Base-by-base conservation (phyloP, 192 early-diverging fungal genomes). In the Rhizophagus clarus region DNA sequence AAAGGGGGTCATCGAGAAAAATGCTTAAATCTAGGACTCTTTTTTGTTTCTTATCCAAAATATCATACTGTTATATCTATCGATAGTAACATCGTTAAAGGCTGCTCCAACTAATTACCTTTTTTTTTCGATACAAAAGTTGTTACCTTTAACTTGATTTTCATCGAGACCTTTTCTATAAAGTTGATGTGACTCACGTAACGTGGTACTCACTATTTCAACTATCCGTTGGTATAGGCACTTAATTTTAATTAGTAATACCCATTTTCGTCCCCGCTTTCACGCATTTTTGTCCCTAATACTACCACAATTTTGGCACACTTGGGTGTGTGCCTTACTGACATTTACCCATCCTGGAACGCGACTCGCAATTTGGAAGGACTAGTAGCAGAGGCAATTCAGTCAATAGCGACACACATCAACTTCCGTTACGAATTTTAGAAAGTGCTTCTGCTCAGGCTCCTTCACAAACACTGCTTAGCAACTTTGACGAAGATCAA, bases 261-360 rank as follows among this genome's bases (percentile, higher is more conserved):
- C 51, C 6, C 51, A 22, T 56, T 56, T 15, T 56, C 51, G 51
- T 7, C 20, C 17, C 17, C 51, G 15, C 51, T 56, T 45, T 17
- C 15, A 56, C 51, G 6, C 20, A 56, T 56, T 56, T 56, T 56
- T 7, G 20, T 56, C 20, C 20, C 51, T 22, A 56, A 20, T 56
- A 56, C 10, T 67, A 49, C 63, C 37, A 29, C 24, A 51, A 73
- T 8, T 66, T 62, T 80, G 79, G 79, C 79, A 45, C 71, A 49
- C 71, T 45, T 40, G 47, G 72, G 79, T 78, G 82, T 82, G 76
- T 77, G 74, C 72, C 49, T 66, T 28, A 63, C 56, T 42, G 24
- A 79, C 67, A 63, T 69, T 77, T 49, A 69, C 76, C 42, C 76
- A 60, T 79, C 84, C 76, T 80, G 76, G 81, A 76, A 80, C 81